Evolutionary conservation across 192 early-diverging fungal species (phyloP).

Genomic region (Coemansia sp.): DNA sequence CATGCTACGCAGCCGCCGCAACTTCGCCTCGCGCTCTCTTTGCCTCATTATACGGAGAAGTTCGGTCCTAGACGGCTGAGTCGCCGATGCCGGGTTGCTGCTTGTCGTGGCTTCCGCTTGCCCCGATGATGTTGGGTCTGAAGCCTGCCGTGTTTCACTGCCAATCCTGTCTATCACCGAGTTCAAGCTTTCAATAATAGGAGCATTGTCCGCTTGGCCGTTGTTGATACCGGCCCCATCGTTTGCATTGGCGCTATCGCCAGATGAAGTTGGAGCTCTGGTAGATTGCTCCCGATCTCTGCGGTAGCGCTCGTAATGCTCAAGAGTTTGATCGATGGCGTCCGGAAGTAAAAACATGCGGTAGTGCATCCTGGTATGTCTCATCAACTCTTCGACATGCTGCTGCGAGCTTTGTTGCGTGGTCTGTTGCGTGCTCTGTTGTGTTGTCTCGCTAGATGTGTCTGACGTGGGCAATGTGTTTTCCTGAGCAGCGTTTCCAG

Average conservation of each 20-base stretch:
- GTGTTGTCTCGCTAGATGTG: not conserved
- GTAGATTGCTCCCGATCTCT: not conserved
- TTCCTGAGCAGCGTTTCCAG: not conserved
- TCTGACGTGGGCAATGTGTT: not conserved
- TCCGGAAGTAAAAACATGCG: conserved; percentile 50
- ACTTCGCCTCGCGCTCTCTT: conserved; percentile 31
- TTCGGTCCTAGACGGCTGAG: conserved; percentile 3
- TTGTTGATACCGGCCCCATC: not conserved
- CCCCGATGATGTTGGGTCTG: not conserved
- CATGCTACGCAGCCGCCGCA: conserved; percentile 37
- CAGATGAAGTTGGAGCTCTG: not conserved
- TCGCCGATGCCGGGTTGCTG: not conserved
- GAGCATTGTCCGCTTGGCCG: not conserved
- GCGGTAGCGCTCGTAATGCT: conserved; percentile 17
- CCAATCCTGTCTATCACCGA: not conserved
- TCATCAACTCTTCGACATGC: not conserved
- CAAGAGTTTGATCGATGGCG: conserved; percentile 44
- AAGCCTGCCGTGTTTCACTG: not conserved
- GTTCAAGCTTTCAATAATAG: not conserved
- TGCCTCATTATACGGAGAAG: conserved; percentile 12
- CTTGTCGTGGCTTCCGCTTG: not conserved
- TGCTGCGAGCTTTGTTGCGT: not conserved
- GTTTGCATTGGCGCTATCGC: not conserved
- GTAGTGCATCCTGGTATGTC: conserved; percentile 16
- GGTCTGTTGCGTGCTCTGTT: not conserved